These are phyloP conservation scores for Purshia tridentata DNA, from an alignment of 306 rosid species.

Conservation along the genomic window DNA sequence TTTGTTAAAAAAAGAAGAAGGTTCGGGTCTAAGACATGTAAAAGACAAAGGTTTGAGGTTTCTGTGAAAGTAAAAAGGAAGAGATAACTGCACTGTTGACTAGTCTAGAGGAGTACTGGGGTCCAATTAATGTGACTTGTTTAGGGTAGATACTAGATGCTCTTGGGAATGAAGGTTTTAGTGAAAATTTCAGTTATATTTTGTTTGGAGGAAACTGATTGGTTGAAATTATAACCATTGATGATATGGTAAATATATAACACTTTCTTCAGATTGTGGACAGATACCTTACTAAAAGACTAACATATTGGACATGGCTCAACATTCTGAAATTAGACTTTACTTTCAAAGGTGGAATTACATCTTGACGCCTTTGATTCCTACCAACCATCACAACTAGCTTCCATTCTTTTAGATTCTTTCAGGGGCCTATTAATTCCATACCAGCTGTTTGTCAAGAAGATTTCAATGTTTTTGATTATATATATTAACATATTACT, in stretches of 20 bases:
- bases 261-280: no score
- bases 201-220: not conserved
- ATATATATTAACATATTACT: not conserved
- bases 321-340: not conserved
- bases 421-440: not conserved
- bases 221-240: no score
- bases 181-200: slow-evolving; percentile 5
- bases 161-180: slow-evolving; percentile 12
- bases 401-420: not conserved
- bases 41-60: not conserved
- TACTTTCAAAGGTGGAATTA: not conserved
- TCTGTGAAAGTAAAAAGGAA: no score
- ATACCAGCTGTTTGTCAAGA: slow-evolving; percentile 2
- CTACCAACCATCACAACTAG: not conserved
- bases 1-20: not conserved
- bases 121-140: not conserved
- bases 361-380: not conserved
- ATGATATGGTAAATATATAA: no score
- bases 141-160: not conserved
- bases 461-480: not conserved
- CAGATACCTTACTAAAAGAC: no score
- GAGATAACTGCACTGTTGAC: no score
- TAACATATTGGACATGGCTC: no score
- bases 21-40: no score
- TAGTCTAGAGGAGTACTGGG: not conserved